Base-by-base conservation (phyloP, 148 eudicot species). In the Chenopodium berlandieri region DNA sequence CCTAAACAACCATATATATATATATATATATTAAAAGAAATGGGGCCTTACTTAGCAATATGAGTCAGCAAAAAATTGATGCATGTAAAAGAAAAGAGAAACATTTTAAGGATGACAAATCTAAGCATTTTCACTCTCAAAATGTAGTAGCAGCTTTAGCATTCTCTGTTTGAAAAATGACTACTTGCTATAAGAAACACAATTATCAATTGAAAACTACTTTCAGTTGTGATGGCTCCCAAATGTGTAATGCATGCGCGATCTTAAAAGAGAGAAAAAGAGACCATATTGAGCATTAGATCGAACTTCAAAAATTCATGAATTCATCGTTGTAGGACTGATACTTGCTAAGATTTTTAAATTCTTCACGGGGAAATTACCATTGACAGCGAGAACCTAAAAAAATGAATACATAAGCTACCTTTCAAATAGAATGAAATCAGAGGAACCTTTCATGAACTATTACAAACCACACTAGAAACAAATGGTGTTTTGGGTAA, bases 91-190 rank as follows among this genome's bases (percentile, higher is more conserved):
- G 60, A 54, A 54, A 54, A 54, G 60, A 32, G 19, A 54, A 54
- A 54, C 34, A 32, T 11, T 12, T 54, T 54, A 54, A 12, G 13
- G 11, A 47, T 47, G 60, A 54, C 60, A 54, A 54, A 54, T 54
- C 19, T 2, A 54, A 11, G 13, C 60, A 16, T 14, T 12, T 19
- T 56, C 2, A 37, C 40, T 56, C 62, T 56, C 17, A 4, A 17
- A 56, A 95, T 63, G 85, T 71, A 14, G 95, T 94, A 50, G 98
- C 95, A 8, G 91, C 97, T 87, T 94, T 91, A 17, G 98, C 98
- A 31, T 86, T 79, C 85, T 89, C 79, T 75, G 97, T 91, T 58
- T 86, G 85, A 2, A 94, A 92, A 81, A 89, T 91, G 66, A 89
- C 94, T 69, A 92, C 85, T 97, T 94, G 91, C 83, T 76, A 30